A percentile compares a stretch with the other conserved stretches of the same genome.
Conservation (phyloP, 2,329 filamentous ascomycete species). For the Sphaceloma murrayae region DNA sequence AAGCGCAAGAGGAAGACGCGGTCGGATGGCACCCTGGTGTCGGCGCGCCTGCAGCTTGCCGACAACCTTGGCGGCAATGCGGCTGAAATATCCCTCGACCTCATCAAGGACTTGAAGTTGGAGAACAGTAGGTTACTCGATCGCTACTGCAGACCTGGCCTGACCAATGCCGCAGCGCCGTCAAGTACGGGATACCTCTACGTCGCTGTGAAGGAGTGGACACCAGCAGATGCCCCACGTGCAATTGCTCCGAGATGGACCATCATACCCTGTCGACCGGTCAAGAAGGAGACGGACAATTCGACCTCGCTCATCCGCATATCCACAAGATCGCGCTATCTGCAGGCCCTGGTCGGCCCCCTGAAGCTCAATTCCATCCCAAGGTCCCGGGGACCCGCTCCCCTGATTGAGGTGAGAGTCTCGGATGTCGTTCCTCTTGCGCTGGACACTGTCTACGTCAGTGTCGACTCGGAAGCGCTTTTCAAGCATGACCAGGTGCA, state of each 20-base stretch:
- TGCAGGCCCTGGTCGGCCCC: slow-evolving; percentile 52
- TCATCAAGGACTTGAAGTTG: slow-evolving; percentile 59
- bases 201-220: slow-evolving; percentile 66
- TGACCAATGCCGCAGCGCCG: too few relatives aligned
- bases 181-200: slow-evolving; percentile 46
- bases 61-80: slow-evolving; percentile 76
- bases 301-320: slow-evolving; percentile 72
- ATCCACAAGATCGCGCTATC: slow-evolving; percentile 58
- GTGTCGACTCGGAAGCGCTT: slow-evolving; percentile 69
- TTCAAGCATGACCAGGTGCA: slow-evolving; percentile 74
- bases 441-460: slow-evolving; percentile 79
- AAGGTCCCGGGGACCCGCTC: slow-evolving; percentile 57
- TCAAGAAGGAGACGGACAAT: slow-evolving; percentile 44
- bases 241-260: slow-evolving; percentile 66
- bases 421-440: slow-evolving; percentile 70
- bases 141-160: too few relatives aligned
- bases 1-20: slow-evolving; percentile 44
- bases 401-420: slow-evolving; percentile 72
- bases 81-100: slow-evolving; percentile 75
- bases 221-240: slow-evolving; percentile 43
- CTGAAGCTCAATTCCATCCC: slow-evolving; percentile 15
- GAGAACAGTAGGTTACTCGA: neutral
- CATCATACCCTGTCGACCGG: slow-evolving; percentile 61
- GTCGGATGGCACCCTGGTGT: slow-evolving; percentile 60
- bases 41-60: slow-evolving; percentile 74